A percentile compares a stretch with the other conserved stretches of the same genome.
Conservation (phyloP, 73 alveolate species). For the Blepharisma japonicum region DNA sequence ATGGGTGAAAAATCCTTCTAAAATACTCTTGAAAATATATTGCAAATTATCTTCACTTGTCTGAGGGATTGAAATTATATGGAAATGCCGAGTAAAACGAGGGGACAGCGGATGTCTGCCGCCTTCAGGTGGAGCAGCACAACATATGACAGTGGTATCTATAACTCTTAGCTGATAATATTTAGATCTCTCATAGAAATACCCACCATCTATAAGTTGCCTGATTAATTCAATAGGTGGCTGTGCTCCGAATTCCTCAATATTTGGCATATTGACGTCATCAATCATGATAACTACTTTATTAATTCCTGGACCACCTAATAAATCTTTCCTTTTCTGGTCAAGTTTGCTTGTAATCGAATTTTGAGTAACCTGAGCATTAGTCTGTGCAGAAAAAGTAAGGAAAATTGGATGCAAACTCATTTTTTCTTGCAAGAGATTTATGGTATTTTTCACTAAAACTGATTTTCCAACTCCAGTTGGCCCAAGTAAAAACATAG, state of each 20-base stretch:
- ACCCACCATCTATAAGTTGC: slow-evolving; percentile 96
- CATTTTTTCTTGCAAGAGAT: not conserved
- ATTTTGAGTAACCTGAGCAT: slow-evolving; percentile 83
- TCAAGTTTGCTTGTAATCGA: slow-evolving; percentile 84
- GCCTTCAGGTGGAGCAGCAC: slow-evolving; percentile 62
- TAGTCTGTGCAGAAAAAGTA: slow-evolving; percentile 67
- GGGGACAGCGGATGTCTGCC: slow-evolving; percentile 46
- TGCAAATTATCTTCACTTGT: slow-evolving; percentile 44
- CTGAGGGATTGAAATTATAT: slow-evolving; percentile 47
- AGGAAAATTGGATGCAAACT: slow-evolving; percentile 36
- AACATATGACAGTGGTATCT: slow-evolving; percentile 43
- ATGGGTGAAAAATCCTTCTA: slow-evolving; percentile 76
- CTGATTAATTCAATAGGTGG: slow-evolving; percentile 99
- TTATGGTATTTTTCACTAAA: slow-evolving; percentile 77
- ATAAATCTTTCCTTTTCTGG: slow-evolving; percentile 84
- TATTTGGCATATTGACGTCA: slow-evolving; percentile 99
- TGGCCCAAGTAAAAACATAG: slow-evolving; percentile 69
- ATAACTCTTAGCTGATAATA: slow-evolving; percentile 45
- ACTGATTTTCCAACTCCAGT: slow-evolving; percentile 98
- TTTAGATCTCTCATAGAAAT: slow-evolving; percentile 95
- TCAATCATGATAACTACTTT: slow-evolving; percentile 97
- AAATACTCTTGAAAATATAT: slow-evolving; percentile 48
- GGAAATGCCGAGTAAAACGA: slow-evolving; percentile 68
- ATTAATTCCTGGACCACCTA: slow-evolving; percentile 86
- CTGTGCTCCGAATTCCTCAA: slow-evolving; percentile 98